These are phyloP conservation scores for Hypericum perforatum DNA, from an alignment of 345 rosid genomes.

Conservation along the genomic window DNA sequence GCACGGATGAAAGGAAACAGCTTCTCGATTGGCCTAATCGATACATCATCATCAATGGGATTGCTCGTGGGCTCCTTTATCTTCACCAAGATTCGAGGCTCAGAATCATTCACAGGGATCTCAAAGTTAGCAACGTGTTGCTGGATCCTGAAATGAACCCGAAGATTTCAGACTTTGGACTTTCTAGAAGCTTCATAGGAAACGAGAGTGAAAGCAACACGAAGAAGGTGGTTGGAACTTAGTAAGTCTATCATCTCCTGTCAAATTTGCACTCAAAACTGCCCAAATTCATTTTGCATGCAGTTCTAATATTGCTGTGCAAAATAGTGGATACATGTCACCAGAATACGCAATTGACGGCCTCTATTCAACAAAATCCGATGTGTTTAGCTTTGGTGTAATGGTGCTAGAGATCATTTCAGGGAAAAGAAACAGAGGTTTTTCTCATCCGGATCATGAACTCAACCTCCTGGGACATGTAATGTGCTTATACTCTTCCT, in stretches of 20 bases:
- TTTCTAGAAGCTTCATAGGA: constrained; percentile 11
- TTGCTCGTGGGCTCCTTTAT: constrained; percentile 14
- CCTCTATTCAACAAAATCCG: constrained; percentile 3
- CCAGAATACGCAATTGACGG: constrained; percentile 12
- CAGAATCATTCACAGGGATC: constrained; percentile 12
- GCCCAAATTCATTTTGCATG: background rate
- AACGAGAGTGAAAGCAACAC: constrained; percentile 6
- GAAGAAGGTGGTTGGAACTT: constrained; percentile 10
- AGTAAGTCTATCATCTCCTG: constrained; percentile 1
- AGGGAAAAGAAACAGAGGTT: constrained; percentile 3
- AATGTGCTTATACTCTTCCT: background rate
- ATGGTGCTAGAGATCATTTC: constrained; percentile 1
- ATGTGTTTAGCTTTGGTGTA: constrained; percentile 11
- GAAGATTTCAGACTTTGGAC: constrained; percentile 13
- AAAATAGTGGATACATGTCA: constrained; percentile 9
- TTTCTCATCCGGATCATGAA: background rate
- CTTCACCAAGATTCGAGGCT: constrained; percentile 15
- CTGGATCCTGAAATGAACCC: constrained; percentile 9
- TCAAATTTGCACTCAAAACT: background rate
- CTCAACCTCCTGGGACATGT: constrained; percentile 13
- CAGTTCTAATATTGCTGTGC: too few species aligned
- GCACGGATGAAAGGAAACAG: background rate
- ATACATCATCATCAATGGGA: constrained; percentile 9
- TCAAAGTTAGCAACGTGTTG: constrained; percentile 11
- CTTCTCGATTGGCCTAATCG: constrained; percentile 10